Percentiles rank a stretch among this genome's conserved stretches.
Evolutionary conservation across 306 rosid species (phyloP).

Genomic region (Medicago arabica): DNA sequence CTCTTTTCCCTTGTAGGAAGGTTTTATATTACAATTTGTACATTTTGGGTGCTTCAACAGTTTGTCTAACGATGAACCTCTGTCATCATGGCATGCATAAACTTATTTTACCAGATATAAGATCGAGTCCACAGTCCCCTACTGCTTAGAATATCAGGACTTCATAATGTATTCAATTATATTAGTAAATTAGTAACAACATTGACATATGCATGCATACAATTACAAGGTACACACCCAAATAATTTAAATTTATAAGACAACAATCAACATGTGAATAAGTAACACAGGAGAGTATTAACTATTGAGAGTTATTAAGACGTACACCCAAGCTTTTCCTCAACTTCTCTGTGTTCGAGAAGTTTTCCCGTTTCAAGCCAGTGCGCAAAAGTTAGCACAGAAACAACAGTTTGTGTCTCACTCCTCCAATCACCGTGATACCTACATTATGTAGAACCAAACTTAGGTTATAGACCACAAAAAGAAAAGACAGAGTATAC

Average conservation of each 20-base stretch:
- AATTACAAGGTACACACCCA: background rate
- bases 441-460: constrained; percentile 49
- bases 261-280: background rate
- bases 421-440: constrained; percentile 93
- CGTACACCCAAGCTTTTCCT: constrained; percentile 87
- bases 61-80: background rate
- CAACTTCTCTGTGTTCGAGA: constrained; percentile 75
- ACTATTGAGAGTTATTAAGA: constrained; percentile 31
- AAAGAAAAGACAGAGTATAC: background rate
- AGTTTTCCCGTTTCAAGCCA: constrained; percentile 93
- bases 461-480: constrained; percentile 19
- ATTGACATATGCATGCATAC: constrained; percentile 11
- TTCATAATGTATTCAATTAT: constrained; percentile 29
- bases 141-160: constrained; percentile 2
- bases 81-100: background rate
- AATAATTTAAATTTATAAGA: background rate
- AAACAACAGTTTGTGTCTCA: constrained; percentile 90
- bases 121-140: background rate
- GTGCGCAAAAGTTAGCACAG: constrained; percentile 79
- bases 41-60: background rate
- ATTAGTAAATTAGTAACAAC: constrained; percentile 17
- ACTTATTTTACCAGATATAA: constrained; percentile 6
- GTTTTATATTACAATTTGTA: background rate
- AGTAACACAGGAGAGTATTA: constrained; percentile 1
- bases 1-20: background rate